Evolutionary conservation across 2,329 filamentous ascomycete genomes (phyloP).

Genomic region (Pyricularia pennisetigena): DNA sequence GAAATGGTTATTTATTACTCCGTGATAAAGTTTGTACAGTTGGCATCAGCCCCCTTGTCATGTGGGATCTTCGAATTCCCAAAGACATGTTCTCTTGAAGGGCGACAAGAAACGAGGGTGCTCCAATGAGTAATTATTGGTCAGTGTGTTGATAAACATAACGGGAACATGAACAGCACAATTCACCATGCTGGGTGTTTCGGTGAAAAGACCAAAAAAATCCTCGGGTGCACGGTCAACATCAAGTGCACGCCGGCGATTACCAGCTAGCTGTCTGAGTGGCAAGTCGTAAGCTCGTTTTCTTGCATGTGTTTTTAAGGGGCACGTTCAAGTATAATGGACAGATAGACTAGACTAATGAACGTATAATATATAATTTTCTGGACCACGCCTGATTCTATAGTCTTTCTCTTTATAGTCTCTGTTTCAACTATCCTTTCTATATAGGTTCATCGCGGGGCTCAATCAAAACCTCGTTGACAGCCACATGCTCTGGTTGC

Average conservation of each 20-base stretch:
- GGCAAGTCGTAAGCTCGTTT: not conserved
- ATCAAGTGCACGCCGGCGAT: not conserved
- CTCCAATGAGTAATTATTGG: not conserved
- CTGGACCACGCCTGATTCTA: not conserved
- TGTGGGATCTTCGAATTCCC: too few relatives aligned
- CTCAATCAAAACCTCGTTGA: slow-evolving; percentile 75
- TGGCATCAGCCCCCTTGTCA: too few relatives aligned
- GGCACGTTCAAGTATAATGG: not conserved
- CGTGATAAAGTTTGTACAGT: too few relatives aligned
- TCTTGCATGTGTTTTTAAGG: not conserved
- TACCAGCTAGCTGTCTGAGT: not conserved
- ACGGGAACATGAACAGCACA: not conserved
- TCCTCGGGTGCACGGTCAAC: not conserved
- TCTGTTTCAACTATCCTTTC: not conserved
- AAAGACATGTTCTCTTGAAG: too few relatives aligned
- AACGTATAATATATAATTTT: not conserved
- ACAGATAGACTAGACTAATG: not conserved
- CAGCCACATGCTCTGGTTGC: slow-evolving; percentile 65
- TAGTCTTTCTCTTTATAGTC: not conserved
- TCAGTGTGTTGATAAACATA: not conserved
- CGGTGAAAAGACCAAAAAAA: not conserved
- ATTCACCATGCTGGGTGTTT: not conserved
- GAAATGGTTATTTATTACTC: too few relatives aligned
- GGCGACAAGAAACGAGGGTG: not conserved
- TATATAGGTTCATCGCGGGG: slow-evolving; percentile 63